Conservation (phyloP, 2,329 filamentous ascomycete species). For the Aureobasidium sp. region DNA sequence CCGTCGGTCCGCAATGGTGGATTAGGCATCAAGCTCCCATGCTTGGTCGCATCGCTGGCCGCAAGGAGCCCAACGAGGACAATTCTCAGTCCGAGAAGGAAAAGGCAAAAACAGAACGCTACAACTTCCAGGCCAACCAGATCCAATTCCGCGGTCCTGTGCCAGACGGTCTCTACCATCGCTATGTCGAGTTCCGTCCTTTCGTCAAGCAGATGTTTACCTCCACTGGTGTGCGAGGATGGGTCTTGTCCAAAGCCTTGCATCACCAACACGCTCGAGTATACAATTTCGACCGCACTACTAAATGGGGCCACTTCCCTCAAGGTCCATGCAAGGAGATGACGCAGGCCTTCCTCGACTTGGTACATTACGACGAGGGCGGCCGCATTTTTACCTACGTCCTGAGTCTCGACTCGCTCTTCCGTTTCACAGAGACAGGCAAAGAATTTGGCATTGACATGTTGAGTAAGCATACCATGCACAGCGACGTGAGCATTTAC, state of each 20-base stretch:
- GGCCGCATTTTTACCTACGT: constrained; percentile 88
- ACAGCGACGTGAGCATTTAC: constrained; percentile 84
- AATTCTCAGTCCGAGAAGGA: constrained; percentile 28
- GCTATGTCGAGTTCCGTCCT: constrained; percentile 86
- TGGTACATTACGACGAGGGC: constrained; percentile 80
- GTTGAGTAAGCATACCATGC: constrained; percentile 93
- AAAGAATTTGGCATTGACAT: constrained; percentile 93
- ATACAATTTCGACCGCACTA: constrained; percentile 78
- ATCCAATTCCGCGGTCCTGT: constrained; percentile 81
- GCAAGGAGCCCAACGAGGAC: constrained; percentile 47
- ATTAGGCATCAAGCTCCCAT: constrained; percentile 83
- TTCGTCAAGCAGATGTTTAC: constrained; percentile 88
- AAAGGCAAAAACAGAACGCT: constrained; percentile 53
- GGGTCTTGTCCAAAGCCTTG: constrained; percentile 72
- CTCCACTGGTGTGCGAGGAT: constrained; percentile 66
- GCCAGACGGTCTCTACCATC: constrained; percentile 73
- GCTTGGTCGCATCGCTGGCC: constrained; percentile 71
- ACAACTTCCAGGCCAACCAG: constrained; percentile 85
- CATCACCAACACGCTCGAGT: constrained; percentile 85
- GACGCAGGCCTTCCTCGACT: constrained; percentile 71
- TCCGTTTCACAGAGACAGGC: constrained; percentile 91
- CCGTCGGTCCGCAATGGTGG: constrained; percentile 67
- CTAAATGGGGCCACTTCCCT: constrained; percentile 61
- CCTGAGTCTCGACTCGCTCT: constrained; percentile 74
- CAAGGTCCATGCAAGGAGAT: constrained; percentile 58